These are phyloP conservation scores for Globisporangium megalacanthum DNA, from an alignment of 352 stramenopile genomes.

Conservation along the genomic window DNA sequence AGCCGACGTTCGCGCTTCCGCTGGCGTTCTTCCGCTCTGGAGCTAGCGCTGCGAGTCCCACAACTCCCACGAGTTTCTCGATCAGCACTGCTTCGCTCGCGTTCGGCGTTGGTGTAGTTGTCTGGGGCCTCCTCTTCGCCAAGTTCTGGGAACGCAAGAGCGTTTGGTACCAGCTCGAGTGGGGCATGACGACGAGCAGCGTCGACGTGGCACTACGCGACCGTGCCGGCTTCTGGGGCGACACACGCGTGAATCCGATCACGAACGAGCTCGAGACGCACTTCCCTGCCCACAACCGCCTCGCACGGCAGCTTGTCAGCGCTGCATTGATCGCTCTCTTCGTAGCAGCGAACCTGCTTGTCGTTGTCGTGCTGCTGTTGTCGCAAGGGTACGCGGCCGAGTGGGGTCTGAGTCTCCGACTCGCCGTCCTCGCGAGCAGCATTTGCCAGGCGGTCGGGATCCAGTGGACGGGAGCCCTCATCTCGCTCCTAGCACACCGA, in stretches of 20 bases:
- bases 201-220: conserved; percentile 18
- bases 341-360: conserved; percentile 14
- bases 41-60: background rate
- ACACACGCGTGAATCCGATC: conserved; percentile 20
- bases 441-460: conserved; percentile 18
- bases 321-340: conserved; percentile 17
- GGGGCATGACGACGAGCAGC: conserved; percentile 25
- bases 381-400: conserved; percentile 20
- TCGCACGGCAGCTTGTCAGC: conserved; percentile 15
- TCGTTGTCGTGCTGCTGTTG: conserved; percentile 26
- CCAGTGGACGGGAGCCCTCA: conserved; percentile 23
- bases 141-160: conserved; percentile 58
- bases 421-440: conserved; percentile 26
- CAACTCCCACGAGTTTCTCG: background rate
- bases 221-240: conserved; percentile 24
- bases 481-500: conserved; percentile 18
- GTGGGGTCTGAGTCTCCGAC: conserved; percentile 17
- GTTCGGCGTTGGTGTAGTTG: conserved; percentile 27
- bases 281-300: conserved; percentile 9
- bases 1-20: conserved; percentile 12
- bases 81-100: conserved; percentile 3
- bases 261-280: conserved; percentile 24
- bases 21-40: conserved; percentile 25
- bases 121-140: conserved; percentile 44
- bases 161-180: conserved; percentile 56